A percentile compares a stretch with the other conserved stretches of the same genome.
Evolutionary conservation across 2,329 filamentous ascomycete genomes (phyloP).

Genomic region (Sphaerulina vaccinii): DNA sequence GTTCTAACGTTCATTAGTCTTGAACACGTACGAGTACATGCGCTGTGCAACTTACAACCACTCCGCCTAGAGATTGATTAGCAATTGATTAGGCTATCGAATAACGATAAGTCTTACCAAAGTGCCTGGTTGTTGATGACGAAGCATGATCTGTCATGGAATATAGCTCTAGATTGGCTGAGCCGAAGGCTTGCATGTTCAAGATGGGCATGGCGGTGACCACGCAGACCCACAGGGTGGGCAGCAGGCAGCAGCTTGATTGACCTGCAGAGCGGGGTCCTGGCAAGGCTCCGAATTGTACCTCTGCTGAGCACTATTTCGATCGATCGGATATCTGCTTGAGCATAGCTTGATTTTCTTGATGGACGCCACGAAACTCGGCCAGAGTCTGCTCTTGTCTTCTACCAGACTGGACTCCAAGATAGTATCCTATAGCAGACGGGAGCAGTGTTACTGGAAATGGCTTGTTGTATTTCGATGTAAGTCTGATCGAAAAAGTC

Average conservation of each 20-base stretch:
- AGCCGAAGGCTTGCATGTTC: not conserved
- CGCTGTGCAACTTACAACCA: no score
- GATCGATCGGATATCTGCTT: slow-evolving; percentile 26
- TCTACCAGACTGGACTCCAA: slow-evolving; percentile 35
- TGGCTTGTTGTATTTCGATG: slow-evolving; percentile 37
- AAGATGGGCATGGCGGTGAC: not conserved
- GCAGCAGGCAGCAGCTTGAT: not conserved
- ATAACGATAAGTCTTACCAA: no score
- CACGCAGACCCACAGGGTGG: not conserved
- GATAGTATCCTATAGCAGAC: slow-evolving; percentile 34
- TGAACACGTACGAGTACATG: no score
- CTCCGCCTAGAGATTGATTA: no score
- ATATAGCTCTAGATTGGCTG: not conserved
- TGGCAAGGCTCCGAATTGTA: no score
- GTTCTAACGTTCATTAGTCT: no score
- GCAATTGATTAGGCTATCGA: no score
- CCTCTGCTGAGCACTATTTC: slow-evolving; percentile 4
- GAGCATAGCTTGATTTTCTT: slow-evolving; percentile 25
- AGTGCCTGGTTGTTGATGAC: not conserved
- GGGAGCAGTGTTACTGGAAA: slow-evolving; percentile 36
- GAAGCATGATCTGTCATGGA: not conserved
- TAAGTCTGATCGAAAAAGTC: slow-evolving; percentile 24
- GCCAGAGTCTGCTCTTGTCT: slow-evolving; percentile 31
- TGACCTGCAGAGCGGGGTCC: not conserved
- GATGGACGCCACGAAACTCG: slow-evolving; percentile 31